Percentiles rank a stretch among this genome's conserved stretches.
Conservation (phyloP, 164 flowering plant genomes). For the Chimonanthus salicifolius region DNA sequence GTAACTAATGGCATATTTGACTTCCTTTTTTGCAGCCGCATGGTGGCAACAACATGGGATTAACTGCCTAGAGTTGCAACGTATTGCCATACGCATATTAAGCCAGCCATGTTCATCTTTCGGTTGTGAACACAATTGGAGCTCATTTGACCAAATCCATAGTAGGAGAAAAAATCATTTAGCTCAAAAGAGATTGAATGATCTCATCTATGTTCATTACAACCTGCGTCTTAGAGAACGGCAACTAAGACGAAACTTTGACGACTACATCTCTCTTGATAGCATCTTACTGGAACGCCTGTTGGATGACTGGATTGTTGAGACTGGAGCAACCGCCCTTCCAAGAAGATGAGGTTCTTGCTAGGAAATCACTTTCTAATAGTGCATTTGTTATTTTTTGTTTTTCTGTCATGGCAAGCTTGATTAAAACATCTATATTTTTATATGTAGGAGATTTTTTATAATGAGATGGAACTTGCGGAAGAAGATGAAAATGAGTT, state of each 20-base stretch:
- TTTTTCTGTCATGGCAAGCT: background rate
- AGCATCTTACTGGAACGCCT: conserved; percentile 38
- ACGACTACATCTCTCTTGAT: conserved; percentile 36
- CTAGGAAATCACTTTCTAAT: background rate
- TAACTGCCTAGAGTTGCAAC: conserved; percentile 68
- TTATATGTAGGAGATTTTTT: conserved; percentile 35
- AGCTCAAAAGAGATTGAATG: conserved; percentile 50
- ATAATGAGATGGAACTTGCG: conserved; percentile 42
- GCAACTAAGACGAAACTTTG: conserved; percentile 33
- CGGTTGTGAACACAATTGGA: conserved; percentile 79
- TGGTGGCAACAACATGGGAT: conserved; percentile 98
- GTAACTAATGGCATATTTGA: background rate
- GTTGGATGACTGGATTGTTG: conserved; percentile 67
- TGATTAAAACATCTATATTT: background rate
- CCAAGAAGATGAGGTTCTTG: conserved; percentile 65
- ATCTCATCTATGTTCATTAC: conserved; percentile 67
- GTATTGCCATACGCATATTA: conserved; percentile 69
- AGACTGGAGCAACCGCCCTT: conserved; percentile 41
- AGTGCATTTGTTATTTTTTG: background rate
- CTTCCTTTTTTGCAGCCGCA: conserved; percentile 44
- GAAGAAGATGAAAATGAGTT: conserved; percentile 34
- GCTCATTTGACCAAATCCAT: conserved; percentile 53
- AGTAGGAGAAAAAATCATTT: conserved; percentile 39
- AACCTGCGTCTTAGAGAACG: conserved; percentile 68
- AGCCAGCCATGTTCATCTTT: conserved; percentile 80